Evolutionary conservation across 306 rosid species (phyloP), one percentile per base, ranked within the genome.

Genomic region (Rosa rugosa): DNA sequence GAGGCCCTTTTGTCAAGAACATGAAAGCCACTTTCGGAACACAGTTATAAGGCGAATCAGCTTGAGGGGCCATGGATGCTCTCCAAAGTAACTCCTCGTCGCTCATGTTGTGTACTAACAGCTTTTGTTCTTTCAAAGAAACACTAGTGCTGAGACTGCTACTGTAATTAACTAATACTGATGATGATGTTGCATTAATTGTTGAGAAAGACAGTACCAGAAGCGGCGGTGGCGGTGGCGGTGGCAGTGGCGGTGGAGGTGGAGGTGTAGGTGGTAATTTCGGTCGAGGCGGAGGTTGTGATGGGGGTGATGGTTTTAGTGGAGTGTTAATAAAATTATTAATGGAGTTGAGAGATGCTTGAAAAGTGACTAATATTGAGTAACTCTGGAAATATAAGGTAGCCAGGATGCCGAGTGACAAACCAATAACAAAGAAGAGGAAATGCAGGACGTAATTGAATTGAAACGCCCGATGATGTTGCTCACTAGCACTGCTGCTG

Each of bases 1-100:
- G 41, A 68, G 83, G 69, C 31, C 90, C 91, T n/a, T 51, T 70
- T 25, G 87, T 80, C 84, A 91, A 75, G 85, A 89, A 91, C 93
- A 91, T 81, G 86, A 91, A 91, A 27, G 91, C 91, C 57, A 89
- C 90, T 78, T 86, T 91, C 0, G 89, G 92, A 54, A 34, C 69
- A 38, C 20, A 17, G 25, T 69, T 56, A 25, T 47, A 13, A 11
- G 73, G 23, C 5, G 40, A 5, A 67, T 64, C 79, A 31, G 54
- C 45, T 46, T 12, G 75, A 74, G 80, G 76, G 73, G 74, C 80
- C 90, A 54, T 80, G 11, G 81, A 63, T 47, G 87, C 91, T 77
- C 81, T 86, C 83, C 64, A 6, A 56, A 91, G 71, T 63, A 91
- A 77, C 81, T 91, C 90, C 72, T 84, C 81, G 72, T 91, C 96